Conservation (phyloP, 1,139 yeast genomes). For the Sugiyamaella neomexicana region DNA sequence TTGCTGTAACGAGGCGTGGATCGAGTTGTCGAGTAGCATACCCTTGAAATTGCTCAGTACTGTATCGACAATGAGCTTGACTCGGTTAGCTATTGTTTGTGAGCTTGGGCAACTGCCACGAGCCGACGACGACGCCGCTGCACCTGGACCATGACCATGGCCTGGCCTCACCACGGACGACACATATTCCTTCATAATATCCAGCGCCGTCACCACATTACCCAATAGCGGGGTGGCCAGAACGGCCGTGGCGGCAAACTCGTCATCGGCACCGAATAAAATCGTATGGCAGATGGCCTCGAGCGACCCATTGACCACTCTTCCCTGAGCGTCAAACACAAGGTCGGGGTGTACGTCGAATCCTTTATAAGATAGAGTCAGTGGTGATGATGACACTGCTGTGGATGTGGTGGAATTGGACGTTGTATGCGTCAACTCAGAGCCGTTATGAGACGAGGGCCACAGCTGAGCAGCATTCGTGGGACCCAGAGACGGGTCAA, state of each 20-base stretch:
- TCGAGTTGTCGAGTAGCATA: constrained; percentile 52
- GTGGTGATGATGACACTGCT: constrained; percentile 6
- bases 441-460: background rate
- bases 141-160: constrained; percentile 1
- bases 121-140: background rate
- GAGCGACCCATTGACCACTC: constrained; percentile 53
- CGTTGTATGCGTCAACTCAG: constrained; percentile 2
- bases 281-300: constrained; percentile 77
- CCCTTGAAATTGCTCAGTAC: constrained; percentile 53
- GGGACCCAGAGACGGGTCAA: constrained; percentile 30
- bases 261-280: constrained; percentile 51
- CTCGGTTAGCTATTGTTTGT: constrained; percentile 30
- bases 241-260: constrained; percentile 50
- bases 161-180: constrained; percentile 26
- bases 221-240: constrained; percentile 66
- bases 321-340: constrained; percentile 51
- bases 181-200: constrained; percentile 49
- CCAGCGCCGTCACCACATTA: constrained; percentile 55
- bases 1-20: constrained; percentile 47
- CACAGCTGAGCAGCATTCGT: background rate
- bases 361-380: constrained; percentile 24
- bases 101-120: constrained; percentile 8
- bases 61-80: constrained; percentile 45
- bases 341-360: constrained; percentile 68
- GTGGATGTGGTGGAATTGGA: constrained; percentile 14